phyloP scores from a whole-genome alignment of 306 rosid species.

The Acacia melanoxylon region DNA sequence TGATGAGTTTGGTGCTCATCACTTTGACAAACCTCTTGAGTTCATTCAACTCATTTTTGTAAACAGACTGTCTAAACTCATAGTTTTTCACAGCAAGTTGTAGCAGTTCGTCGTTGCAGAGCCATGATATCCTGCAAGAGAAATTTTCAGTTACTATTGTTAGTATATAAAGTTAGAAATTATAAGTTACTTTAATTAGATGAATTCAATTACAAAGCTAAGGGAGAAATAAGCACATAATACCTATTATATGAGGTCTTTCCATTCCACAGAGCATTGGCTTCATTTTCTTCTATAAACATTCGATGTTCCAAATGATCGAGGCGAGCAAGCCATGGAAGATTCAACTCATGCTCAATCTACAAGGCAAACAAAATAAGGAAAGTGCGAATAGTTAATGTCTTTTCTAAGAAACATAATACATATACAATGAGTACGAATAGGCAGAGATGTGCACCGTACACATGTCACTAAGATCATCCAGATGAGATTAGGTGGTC shows the following conservation, averaged over 20 bases:
- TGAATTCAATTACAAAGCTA: too few relatives aligned
- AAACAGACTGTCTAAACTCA: constrained; percentile 40
- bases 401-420: neutral
- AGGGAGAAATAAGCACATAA: neutral
- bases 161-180: too few relatives aligned
- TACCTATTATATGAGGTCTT: constrained; percentile 42
- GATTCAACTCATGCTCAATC: constrained; percentile 52
- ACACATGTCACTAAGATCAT: too few relatives aligned
- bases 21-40: constrained; percentile 33
- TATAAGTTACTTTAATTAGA: too few relatives aligned
- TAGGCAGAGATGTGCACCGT: too few relatives aligned
- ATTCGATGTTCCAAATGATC: constrained; percentile 61
- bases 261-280: constrained; percentile 45
- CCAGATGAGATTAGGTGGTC: too few relatives aligned
- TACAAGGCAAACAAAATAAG: neutral
- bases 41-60: constrained; percentile 47
- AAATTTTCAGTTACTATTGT: too few relatives aligned
- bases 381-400: neutral
- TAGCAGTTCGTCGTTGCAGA: constrained; percentile 31
- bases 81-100: constrained; percentile 46
- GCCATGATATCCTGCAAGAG: constrained; percentile 31
- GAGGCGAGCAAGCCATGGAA: constrained; percentile 57
- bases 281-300: constrained; percentile 50
- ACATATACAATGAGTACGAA: too few relatives aligned
- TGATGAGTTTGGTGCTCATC: too few relatives aligned